A percentile compares a stretch with the other conserved stretches of the same genome.
Evolutionary conservation across 257 asterid genomes (phyloP).

Genomic region (Marsdenia floribunda): DNA sequence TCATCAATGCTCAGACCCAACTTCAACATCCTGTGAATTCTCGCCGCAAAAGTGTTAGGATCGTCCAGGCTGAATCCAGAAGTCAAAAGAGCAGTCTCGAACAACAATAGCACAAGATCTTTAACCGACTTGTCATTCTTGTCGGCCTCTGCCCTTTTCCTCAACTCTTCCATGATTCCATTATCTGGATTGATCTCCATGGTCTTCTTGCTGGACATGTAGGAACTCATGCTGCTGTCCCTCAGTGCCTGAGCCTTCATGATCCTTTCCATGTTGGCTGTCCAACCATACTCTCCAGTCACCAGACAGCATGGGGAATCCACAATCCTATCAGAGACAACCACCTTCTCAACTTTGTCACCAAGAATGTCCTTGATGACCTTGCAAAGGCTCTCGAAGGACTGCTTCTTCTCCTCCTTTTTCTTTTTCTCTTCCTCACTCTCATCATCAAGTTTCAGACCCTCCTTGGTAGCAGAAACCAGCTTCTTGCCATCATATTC

Average conservation of each 20-base stretch:
- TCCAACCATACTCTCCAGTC: conserved; percentile 77
- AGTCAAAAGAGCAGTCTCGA: conserved; percentile 68
- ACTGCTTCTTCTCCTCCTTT: conserved; percentile 59
- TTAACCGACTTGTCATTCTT: conserved; percentile 77
- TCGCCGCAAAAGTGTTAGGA: conserved; percentile 58
- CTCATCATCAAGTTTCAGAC: conserved; percentile 69
- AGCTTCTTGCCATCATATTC: conserved; percentile 80
- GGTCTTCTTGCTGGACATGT: conserved; percentile 88
- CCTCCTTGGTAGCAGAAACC: conserved; percentile 75
- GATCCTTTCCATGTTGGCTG: conserved; percentile 76
- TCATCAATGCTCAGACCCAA: conserved; percentile 78
- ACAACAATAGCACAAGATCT: conserved; percentile 59
- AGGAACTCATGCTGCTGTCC: conserved; percentile 67
- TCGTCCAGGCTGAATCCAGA: conserved; percentile 87
- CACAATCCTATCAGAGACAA: conserved; percentile 65
- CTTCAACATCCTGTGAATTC: conserved; percentile 79
- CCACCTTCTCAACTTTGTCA: conserved; percentile 72
- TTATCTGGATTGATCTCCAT: conserved; percentile 85
- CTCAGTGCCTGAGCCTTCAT: conserved; percentile 81
- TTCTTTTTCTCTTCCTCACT: conserved; percentile 61
- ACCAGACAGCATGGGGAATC: conserved; percentile 82
- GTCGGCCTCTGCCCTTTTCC: conserved; percentile 72
- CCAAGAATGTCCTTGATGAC: conserved; percentile 65
- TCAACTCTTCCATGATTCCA: conserved; percentile 77
- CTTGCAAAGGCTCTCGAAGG: conserved; percentile 70